Evolutionary conservation across 805 yeast species (phyloP).

Genomic region (Candida methanosorbosa): DNA sequence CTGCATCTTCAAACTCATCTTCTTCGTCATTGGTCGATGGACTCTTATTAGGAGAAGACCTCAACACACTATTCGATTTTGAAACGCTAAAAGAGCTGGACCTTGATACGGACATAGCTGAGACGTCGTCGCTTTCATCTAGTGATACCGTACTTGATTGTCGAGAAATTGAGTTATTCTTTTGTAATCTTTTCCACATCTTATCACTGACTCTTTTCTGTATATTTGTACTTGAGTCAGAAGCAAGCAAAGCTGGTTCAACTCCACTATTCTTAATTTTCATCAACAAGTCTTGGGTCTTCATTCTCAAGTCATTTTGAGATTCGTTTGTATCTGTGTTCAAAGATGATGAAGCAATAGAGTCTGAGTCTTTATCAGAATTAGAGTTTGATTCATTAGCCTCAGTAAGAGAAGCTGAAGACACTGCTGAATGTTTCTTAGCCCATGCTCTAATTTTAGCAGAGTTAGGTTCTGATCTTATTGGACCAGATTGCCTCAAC

Average conservation of each 20-base stretch:
- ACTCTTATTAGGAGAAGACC: no score
- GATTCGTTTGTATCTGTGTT: neutral
- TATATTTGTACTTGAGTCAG: constrained; percentile 7
- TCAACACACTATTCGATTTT: no score
- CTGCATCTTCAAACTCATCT: constrained; percentile 16
- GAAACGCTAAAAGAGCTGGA: constrained; percentile 1
- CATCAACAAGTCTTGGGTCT: constrained; percentile 19
- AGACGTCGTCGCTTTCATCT: neutral
- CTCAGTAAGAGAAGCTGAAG: constrained; percentile 19
- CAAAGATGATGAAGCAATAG: neutral
- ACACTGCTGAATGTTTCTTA: constrained; percentile 36
- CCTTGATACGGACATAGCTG: neutral
- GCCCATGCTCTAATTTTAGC: constrained; percentile 78
- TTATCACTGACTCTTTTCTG: constrained; percentile 21
- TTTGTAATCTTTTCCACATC: constrained; percentile 18
- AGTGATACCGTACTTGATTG: neutral
- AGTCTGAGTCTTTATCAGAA: neutral
- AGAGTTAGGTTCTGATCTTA: constrained; percentile 66
- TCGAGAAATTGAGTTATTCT: neutral
- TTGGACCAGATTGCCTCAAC: constrained; percentile 77
- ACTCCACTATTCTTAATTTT: constrained; percentile 7
- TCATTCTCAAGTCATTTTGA: constrained; percentile 14
- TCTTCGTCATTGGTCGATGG: constrained; percentile 1
- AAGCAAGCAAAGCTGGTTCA: constrained; percentile 2
- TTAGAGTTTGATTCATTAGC: neutral